Base-by-base conservation (phyloP, 768 basidiomycete genomes). In the Xerocomellus dryophilus region DNA sequence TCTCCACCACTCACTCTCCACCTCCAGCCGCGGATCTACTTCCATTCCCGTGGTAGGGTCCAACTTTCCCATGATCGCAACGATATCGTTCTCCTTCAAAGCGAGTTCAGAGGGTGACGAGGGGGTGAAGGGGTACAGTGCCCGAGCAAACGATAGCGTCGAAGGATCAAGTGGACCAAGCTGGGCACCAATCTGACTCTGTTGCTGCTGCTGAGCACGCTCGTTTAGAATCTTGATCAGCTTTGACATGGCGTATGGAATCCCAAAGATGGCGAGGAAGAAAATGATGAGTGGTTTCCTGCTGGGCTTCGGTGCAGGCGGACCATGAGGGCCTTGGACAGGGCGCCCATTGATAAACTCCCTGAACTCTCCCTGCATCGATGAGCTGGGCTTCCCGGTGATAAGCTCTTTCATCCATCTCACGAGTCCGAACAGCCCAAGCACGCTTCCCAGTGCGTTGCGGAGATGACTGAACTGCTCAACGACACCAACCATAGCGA, bases 401-500 rank as follows among this genome's bases (percentile, higher is more conserved):
- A 88, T 62, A 11, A 84, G 72, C 43, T 85, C 84, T 53, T 80
- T 84, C 74, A 95, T 77, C 93, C 91, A 98, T 46, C 90, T 75
- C 9, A 98, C 64, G 46, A 98, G 79, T 4, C 93, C 92, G 65
- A 99, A 98, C 34, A 98, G 71, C 31, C 93, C 93, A 6, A 98
- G 78, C 0, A 98, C 93, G 66, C 94, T 94, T 21, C 93, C 95
- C 15, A 98, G 80, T 12, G 93, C 95, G 60, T 95, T 89, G 46
- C 93, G 82, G 40, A 98, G 82, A 61, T 93, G 91, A 3, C 85
- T 85, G 64, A 99, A 88, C 66, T 99, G 97, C 65, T 99, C 97
- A 36, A 95, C 80, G 42, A 99, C 96, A 57, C 93, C 91, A 47
- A 95, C 93, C 87, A 96, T 93, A 52, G 93, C 93, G 69, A 95